A percentile compares a stretch with the other conserved stretches of the same genome.
Evolutionary conservation across 2,329 filamentous ascomycete species (phyloP).

Genomic region (Chaetomium olivaceum): DNA sequence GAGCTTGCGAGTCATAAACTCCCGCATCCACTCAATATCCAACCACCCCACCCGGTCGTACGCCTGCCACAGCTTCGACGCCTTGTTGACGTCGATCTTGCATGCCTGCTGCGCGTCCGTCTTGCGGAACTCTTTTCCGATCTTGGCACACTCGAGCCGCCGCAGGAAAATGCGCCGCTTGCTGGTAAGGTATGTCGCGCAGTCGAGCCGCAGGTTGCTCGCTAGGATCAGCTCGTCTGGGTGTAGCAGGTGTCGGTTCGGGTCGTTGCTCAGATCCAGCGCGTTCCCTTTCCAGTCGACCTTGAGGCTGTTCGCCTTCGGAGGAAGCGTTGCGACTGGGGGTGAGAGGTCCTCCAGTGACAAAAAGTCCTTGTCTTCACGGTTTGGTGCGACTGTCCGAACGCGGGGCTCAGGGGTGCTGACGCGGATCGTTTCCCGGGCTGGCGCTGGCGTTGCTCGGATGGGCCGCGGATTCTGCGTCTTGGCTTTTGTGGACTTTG

Average conservation of each 20-base stretch:
- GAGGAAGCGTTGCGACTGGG: slow-evolving; percentile 63
- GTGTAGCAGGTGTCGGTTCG: slow-evolving; percentile 70
- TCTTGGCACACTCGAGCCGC: slow-evolving; percentile 65
- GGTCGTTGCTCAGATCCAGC: slow-evolving; percentile 73
- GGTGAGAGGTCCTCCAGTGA: slow-evolving; percentile 73
- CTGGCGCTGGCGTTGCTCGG: slow-evolving; percentile 36
- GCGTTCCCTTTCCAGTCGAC: slow-evolving; percentile 84
- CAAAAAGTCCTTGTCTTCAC: slow-evolving; percentile 80
- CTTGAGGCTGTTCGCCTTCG: slow-evolving; percentile 70
- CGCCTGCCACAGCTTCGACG: slow-evolving; percentile 86
- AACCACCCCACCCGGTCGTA: slow-evolving; percentile 89
- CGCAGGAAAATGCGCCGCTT: slow-evolving; percentile 89
- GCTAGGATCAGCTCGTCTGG: slow-evolving; percentile 76
- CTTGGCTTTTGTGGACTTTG: slow-evolving; percentile 25
- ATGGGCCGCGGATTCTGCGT: slow-evolving; percentile 38
- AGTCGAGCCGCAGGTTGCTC: slow-evolving; percentile 76
- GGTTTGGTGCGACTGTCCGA: slow-evolving; percentile 61
- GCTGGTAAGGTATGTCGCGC: slow-evolving; percentile 85
- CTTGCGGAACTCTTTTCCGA: slow-evolving; percentile 85
- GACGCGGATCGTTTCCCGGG: slow-evolving; percentile 39
- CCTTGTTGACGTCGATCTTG: slow-evolving; percentile 98
- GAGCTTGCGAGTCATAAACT: slow-evolving; percentile 68
- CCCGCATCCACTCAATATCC: slow-evolving; percentile 43
- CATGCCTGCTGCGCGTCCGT: slow-evolving; percentile 95
- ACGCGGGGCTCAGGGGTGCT: slow-evolving; percentile 54